A percentile compares a stretch with the other conserved stretches of the same genome.
Conservation (phyloP, 202 grass and related monocot species). For the Tripidium arundinaceum region DNA sequence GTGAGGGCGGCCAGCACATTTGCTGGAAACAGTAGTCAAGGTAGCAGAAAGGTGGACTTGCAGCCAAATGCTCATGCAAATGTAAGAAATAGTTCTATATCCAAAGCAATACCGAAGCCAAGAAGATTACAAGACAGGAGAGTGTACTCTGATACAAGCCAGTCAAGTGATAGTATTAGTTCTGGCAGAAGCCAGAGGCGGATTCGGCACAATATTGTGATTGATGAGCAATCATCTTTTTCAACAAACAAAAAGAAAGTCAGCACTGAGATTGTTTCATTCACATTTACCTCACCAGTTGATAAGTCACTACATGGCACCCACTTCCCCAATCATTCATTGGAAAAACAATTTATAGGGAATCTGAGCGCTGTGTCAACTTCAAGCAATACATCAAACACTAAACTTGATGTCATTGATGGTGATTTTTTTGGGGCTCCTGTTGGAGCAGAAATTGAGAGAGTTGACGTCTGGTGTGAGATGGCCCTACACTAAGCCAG, state of each 20-base stretch:
- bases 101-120: conserved; percentile 35
- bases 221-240: conserved; percentile 57
- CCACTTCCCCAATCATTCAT: conserved; percentile 17
- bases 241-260: conserved; percentile 50
- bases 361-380: conserved; percentile 22
- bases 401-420: conserved; percentile 54
- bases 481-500: conserved; percentile 55
- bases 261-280: conserved; percentile 77
- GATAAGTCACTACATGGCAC: conserved; percentile 48
- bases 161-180: conserved; percentile 35
- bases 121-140: conserved; percentile 40
- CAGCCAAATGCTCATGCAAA: conserved; percentile 26
- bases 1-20: conserved; percentile 24
- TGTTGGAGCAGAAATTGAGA: conserved; percentile 80
- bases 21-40: conserved; percentile 32
- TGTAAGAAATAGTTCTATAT: conserved; percentile 28
- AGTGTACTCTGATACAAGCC: conserved; percentile 34
- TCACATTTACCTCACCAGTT: conserved; percentile 85
- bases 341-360: conserved; percentile 26
- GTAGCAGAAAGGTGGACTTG: conserved; percentile 36
- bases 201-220: conserved; percentile 77
- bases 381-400: conserved; percentile 39
- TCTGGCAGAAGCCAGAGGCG: conserved; percentile 54
- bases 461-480: conserved; percentile 57
- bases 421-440: conserved; percentile 76